Percentiles rank a stretch among this genome's conserved stretches.
These are phyloP conservation scores for Hyphodiscus sp. DNA, from an alignment of 2,329 filamentous ascomycete genomes.

Conservation along the genomic window DNA sequence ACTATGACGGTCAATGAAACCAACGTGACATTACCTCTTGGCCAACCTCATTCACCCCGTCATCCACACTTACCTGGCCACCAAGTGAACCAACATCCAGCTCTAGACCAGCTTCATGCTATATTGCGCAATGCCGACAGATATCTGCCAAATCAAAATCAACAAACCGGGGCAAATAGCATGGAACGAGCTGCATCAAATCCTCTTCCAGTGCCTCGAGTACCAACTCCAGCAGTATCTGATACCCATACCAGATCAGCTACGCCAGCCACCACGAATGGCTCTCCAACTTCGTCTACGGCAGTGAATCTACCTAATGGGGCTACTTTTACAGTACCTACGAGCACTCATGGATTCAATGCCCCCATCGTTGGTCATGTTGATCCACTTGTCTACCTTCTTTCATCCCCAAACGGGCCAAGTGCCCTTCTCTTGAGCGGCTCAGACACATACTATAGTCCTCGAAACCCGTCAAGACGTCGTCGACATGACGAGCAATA, in stretches of 20 bases:
- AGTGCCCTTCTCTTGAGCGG: constrained; percentile 51
- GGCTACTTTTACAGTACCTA: neutral
- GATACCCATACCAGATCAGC: constrained; percentile 6
- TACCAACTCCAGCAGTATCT: constrained; percentile 4
- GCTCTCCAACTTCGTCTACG: constrained; percentile 10
- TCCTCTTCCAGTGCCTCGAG: constrained; percentile 5
- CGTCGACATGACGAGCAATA: constrained; percentile 4
- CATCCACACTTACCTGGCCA: constrained; percentile 8
- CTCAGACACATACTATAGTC: constrained; percentile 46
- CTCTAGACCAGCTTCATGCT: constrained; percentile 20
- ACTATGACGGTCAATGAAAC: constrained; percentile 46
- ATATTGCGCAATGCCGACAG: constrained; percentile 21
- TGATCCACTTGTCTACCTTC: constrained; percentile 50
- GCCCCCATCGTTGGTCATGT: constrained; percentile 13
- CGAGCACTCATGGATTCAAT: neutral
- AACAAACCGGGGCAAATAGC: constrained; percentile 11
- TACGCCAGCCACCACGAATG: constrained; percentile 12
- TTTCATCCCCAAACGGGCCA: constrained; percentile 54
- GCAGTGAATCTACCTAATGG: neutral
- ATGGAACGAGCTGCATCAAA: constrained; percentile 20
- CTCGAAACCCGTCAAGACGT: constrained; percentile 28
- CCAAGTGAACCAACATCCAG: constrained; percentile 12
- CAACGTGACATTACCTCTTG: constrained; percentile 21
- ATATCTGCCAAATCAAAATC: constrained; percentile 12
- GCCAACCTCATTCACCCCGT: constrained; percentile 10